phyloP scores from a whole-genome alignment of 257 asterid genomes.

The Solanum chiquidenum region DNA sequence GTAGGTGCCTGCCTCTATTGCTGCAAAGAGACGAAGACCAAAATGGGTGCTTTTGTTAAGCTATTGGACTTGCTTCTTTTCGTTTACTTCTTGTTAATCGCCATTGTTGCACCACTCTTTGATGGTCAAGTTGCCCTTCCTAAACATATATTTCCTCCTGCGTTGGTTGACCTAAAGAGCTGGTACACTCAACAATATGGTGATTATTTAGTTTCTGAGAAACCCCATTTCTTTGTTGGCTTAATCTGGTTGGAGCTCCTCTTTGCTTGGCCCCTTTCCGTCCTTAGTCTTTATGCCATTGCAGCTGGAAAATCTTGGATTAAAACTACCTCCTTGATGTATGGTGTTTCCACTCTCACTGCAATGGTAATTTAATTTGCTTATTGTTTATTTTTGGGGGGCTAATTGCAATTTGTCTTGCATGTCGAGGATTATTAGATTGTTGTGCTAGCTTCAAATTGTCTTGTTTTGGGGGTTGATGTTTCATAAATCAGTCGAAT shows the following conservation, averaged over 20 bases:
- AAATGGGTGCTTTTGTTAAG: conserved; percentile 47
- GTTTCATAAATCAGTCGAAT: neutral
- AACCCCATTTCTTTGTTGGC: conserved; percentile 84
- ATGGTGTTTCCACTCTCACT: conserved; percentile 59
- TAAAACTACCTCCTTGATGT: conserved; percentile 70
- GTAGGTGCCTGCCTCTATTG: neutral
- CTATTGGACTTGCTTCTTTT: conserved; percentile 47
- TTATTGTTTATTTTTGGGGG: neutral
- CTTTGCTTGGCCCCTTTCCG: conserved; percentile 79
- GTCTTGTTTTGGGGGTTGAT: neutral
- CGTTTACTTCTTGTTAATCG: conserved; percentile 52
- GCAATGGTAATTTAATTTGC: conserved; percentile 39
- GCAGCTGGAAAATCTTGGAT: conserved; percentile 70
- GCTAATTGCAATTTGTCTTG: neutral
- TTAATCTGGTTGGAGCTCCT: conserved; percentile 71
- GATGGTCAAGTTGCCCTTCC: conserved; percentile 70
- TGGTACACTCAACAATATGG: conserved; percentile 58
- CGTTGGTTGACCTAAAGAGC: conserved; percentile 47
- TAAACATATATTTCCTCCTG: conserved; percentile 39
- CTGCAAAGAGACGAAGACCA: neutral
- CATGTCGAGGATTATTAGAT: neutral
- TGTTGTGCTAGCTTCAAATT: neutral
- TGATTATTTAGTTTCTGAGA: conserved; percentile 58
- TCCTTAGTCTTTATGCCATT: conserved; percentile 51
- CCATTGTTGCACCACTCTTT: conserved; percentile 65